Evolutionary conservation across 2,329 filamentous ascomycete genomes (phyloP), one percentile per base, ranked within the genome.

Genomic region (Aurifilum marmelostoma): DNA sequence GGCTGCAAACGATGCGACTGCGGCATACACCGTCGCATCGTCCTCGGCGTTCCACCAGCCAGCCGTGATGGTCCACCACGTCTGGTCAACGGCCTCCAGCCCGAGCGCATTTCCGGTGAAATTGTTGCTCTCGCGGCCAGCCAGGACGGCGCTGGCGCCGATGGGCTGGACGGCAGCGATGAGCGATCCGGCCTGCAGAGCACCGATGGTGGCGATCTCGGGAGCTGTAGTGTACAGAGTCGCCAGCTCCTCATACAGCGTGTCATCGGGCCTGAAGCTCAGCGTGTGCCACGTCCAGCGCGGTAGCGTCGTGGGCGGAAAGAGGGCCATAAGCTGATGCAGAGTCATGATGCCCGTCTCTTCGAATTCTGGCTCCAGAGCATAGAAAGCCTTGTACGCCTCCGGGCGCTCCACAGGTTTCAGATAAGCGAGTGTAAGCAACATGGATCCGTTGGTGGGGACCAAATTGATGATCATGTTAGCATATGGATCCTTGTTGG

Each of bases 151-250:
- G 66, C 70, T 77, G n/a, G 71, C 71, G 9, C 75, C 75, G 65
- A 79, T 77, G 5, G 76, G 76, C 65, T 79, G 76, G 70, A 73
- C 73, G 58, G 74, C 75, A 47, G 79, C 74, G 32, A 74, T 76
- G 32, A 78, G 65, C 39, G 75, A 75, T 52, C 74, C 76, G 39
- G 73, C 73, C 41, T 72, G 73, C 29, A 76, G 67, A 52, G 71
- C 72, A 67, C 70, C 65, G 47, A 77, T 72, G 47, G 71, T 47
- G 8, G 72, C 69, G 27, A 78, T 52, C 66, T 76, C 74, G 14
- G 75, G 73, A 16, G 75, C 72, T 18, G 73, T 71, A 21, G 71
- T 73, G 18, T 47, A 77, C 65, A 62, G 76, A 73, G 32, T 72
- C 54, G 69, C 70, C 34, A 76, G 69, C 16, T 69, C 63, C 56